A percentile compares a stretch with the other conserved stretches of the same genome.
Evolutionary conservation across 2,329 filamentous ascomycete genomes (phyloP).

Genomic region (Alternaria incomplexa): DNA sequence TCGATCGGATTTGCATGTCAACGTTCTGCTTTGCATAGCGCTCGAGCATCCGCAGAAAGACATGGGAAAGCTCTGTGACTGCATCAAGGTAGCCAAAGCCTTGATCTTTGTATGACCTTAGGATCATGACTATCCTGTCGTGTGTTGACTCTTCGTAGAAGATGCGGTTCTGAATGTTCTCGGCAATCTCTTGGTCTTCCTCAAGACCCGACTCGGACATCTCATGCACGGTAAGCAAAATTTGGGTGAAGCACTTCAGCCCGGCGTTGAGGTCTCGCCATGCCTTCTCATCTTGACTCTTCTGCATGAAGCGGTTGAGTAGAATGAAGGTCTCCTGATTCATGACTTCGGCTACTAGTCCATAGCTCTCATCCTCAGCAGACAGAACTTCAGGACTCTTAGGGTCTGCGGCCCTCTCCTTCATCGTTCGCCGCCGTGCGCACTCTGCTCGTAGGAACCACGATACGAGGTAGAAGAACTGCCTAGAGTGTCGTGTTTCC

Average conservation of each 20-base stretch:
- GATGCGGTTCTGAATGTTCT: conserved; percentile 95
- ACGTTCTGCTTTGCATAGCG: conserved; percentile 93
- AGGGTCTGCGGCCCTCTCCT: conserved; percentile 61
- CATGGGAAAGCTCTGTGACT: conserved; percentile 86
- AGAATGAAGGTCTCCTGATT: conserved; percentile 96
- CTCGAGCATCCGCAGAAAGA: conserved; percentile 91
- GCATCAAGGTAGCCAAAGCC: conserved; percentile 93
- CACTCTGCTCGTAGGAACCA: conserved; percentile 94
- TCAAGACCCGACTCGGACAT: conserved; percentile 85
- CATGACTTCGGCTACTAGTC: conserved; percentile 84
- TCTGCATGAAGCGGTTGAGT: conserved; percentile 81
- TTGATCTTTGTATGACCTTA: conserved; percentile 89
- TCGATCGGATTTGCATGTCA: conserved; percentile 89
- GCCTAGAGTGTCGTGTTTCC: conserved; percentile 74
- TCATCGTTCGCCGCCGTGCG: conserved; percentile 64
- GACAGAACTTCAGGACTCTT: conserved; percentile 49
- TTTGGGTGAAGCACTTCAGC: conserved; percentile 95
- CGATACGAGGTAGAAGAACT: conserved; percentile 89
- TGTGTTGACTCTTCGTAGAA: conserved; percentile 98
- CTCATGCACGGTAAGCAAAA: conserved; percentile 88
- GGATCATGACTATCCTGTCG: conserved; percentile 80
- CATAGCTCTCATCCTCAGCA: conserved; percentile 73
- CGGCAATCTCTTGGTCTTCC: conserved; percentile 96
- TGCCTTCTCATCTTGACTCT: conserved; percentile 78
- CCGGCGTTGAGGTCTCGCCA: conserved; percentile 87